Evolutionary conservation across 768 basidiomycete genomes (phyloP), one percentile per base, ranked within the genome.

Genomic region (Collybiopsis luxurians): DNA sequence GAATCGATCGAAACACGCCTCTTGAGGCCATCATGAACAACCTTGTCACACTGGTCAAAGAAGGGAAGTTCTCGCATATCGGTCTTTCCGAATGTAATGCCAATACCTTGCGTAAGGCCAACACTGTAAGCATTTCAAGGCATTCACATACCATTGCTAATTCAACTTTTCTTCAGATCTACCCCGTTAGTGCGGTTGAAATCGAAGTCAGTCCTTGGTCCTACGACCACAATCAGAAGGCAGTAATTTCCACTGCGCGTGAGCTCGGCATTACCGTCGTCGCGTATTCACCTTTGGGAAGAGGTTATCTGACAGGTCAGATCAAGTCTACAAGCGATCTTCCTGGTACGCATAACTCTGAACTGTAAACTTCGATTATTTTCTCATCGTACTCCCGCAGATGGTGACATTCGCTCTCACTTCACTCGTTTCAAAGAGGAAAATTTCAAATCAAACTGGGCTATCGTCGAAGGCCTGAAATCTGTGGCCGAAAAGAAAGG

Each of bases 341-440:
- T 26, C 66, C 69, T 26, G 67, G 72, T 65, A 43, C 30, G 63
- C 21, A 10, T 30, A n/a, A 5, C 3, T 3, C 24, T 28, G 15
- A 24, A 42, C 40, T 40, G 17, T 26, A 4, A 1, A 26, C 12
- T 34, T 15, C 2, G 1, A 3, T 24, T 46, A 54, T 11, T 38
- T 10, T 15, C 31, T 19, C 15, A 11, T 21, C 11, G 34, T 19
- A 17, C 21, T 24, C 12, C 40, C 43, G 31, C 63, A 65, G 79
- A 74, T 59, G 76, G 75, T 39, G 78, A 79, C 58, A 57, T 72
- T 26, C 74, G 80, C n/a, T 61, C 61, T 27, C 30, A 54, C 2
- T 31, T 73, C 23, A 75, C 77, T 23, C 71, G 79, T 11, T 79
- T 81, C 72, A 71, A 79, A 58, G 73, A 72, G 21, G 81, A 81